phyloP scores from a whole-genome alignment of 768 basidiomycete genomes.

The Suillus placidus region DNA sequence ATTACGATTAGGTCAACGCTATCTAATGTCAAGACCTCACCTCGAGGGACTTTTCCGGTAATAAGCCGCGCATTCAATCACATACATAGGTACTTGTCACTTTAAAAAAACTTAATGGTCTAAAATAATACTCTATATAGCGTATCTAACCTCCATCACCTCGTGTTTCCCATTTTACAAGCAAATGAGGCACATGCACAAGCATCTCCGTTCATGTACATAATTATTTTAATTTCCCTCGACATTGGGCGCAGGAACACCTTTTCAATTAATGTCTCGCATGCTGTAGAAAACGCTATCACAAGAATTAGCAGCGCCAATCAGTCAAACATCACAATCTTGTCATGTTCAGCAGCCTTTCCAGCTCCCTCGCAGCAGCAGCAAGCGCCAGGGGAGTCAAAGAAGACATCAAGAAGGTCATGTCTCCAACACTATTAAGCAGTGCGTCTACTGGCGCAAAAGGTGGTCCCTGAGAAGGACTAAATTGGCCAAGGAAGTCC shows the following conservation, averaged over 20 bases:
- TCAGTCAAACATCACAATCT: constrained; percentile 11
- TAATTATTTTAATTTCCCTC: constrained; percentile 17
- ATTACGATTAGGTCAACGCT: neutral
- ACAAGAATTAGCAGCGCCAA: constrained; percentile 11
- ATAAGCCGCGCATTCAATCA: neutral
- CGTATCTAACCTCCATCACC: constrained; percentile 10
- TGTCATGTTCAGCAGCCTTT: constrained; percentile 50
- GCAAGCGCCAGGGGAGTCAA: constrained; percentile 24
- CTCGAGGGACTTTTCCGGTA: neutral
- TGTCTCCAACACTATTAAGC: constrained; percentile 45
- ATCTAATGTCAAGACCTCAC: neutral
- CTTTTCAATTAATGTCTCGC: neutral
- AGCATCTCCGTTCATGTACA: constrained; percentile 6
- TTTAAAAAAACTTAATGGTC: neutral
- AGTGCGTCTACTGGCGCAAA: constrained; percentile 9
- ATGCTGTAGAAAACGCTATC: constrained; percentile 10
- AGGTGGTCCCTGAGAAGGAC: constrained; percentile 38
- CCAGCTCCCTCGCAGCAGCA: constrained; percentile 41
- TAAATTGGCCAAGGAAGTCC: constrained; percentile 48
- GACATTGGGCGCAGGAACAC: neutral
- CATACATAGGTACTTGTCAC: neutral
- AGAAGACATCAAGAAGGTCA: constrained; percentile 39
- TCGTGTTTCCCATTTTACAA: constrained; percentile 21
- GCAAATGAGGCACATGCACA: constrained; percentile 11
- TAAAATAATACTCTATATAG: neutral